Percentiles rank a stretch among this genome's conserved stretches.
phyloP scores from a whole-genome alignment of 2,329 filamentous ascomycete genomes.

The Botryotinia convoluta region DNA sequence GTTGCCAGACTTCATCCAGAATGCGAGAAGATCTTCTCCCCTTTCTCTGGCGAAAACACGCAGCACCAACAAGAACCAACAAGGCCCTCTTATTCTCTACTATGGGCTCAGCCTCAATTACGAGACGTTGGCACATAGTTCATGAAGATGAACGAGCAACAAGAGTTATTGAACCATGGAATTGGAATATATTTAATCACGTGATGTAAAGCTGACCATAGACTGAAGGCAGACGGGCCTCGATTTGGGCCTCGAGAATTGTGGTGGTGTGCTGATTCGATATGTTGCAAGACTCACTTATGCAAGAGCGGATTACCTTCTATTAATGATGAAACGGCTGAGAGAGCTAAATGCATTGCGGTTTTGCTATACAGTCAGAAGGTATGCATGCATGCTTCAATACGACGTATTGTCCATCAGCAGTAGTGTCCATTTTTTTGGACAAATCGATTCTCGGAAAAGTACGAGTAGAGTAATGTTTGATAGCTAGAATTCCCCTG shows the following conservation, averaged over 20 bases:
- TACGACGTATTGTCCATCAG: background rate
- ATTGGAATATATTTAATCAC: constrained; percentile 3
- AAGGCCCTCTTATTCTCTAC: background rate
- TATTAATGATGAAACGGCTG: constrained; percentile 8
- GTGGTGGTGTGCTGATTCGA: constrained; percentile 9
- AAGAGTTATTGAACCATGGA: constrained; percentile 2
- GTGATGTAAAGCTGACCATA: constrained; percentile 13
- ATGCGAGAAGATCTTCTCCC: constrained; percentile 2
- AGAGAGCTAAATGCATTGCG: background rate
- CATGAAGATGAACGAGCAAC: background rate
- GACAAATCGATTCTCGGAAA: background rate
- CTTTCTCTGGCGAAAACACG: background rate
- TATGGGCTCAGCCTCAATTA: background rate
- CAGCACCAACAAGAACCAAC: constrained; percentile 6
- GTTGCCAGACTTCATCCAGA: background rate
- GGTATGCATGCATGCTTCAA: background rate
- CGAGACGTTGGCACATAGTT: background rate
- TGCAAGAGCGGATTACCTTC: constrained; percentile 2
- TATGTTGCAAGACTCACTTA: background rate
- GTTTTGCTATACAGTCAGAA: background rate
- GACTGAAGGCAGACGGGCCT: constrained; percentile 17
- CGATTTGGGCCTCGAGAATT: constrained; percentile 17
- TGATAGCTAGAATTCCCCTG: background rate
- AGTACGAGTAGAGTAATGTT: background rate
- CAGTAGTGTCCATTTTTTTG: background rate